Evolutionary conservation across 208 protist genomes (phyloP), one percentile per base, ranked within the genome.

Genomic region (Angomonas deanei): DNA sequence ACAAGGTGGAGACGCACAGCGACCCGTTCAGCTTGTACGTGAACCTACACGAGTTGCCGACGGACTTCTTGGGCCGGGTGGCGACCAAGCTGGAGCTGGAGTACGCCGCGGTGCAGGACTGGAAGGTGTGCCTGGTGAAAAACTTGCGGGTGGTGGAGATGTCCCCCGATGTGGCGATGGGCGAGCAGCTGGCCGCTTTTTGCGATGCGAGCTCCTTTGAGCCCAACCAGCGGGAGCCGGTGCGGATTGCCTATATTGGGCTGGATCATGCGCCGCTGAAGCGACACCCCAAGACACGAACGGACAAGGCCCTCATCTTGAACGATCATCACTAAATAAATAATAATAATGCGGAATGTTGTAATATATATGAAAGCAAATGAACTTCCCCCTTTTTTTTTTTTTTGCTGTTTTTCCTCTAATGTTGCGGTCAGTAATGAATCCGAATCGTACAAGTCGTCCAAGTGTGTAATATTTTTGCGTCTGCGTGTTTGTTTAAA

Each of bases 1-100:
- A 86, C 66, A 62, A 66, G 10, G 76, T 95, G 17, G 80, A 91
- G 55, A 91, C 86, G 0, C 84, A 93, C 77, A 82, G 89, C 19
- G 77, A 93, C 53, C 89, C 89, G 0, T 95, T 95, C 61, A 86
- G 79, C 66, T 77, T 95, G 61, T 93, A 90, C 52, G 70, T 95
- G 31, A 38, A 59, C 33, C 63, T 82, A 58, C 65, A 81, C 46
- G 86, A 95, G 56, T 52, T 74, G 17, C 70, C 82, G 19, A 66
- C 68, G 42, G 61, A 68, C 32, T 70, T 95, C 27, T 68, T 92
- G 2, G 57, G 61, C 26, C 80, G 89, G 10, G 83, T 95, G 52
- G 82, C 86, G 19, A 63, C 46, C 3, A 91, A 93, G 67, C 74
- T 95, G 21, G 86, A 84, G 42, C 63, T 90, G 54, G 82, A 64